A percentile compares a stretch with the other conserved stretches of the same genome.
These are phyloP conservation scores for Alternaria solani DNA, from an alignment of 2,329 filamentous ascomycete genomes.

Conservation along the genomic window DNA sequence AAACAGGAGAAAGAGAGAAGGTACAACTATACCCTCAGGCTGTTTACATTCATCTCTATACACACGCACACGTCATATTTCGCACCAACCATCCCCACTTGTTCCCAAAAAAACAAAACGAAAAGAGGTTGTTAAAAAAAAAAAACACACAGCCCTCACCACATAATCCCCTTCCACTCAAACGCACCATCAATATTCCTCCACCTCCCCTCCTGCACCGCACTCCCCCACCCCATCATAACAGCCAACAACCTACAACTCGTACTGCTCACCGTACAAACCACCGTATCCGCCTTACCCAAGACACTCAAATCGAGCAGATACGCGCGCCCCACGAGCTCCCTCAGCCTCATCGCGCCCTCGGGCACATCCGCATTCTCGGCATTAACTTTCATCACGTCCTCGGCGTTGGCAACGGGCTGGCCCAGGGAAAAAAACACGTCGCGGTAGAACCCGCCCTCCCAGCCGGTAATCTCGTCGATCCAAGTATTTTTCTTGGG, in stretches of 20 bases:
- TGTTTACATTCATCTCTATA: neutral
- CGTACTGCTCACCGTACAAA: constrained; percentile 77
- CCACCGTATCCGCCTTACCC: constrained; percentile 71
- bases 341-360: constrained; percentile 70
- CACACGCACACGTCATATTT: neutral
- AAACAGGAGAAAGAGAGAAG: neutral
- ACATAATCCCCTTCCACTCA: constrained; percentile 50
- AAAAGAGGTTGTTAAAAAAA: neutral
- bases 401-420: constrained; percentile 41
- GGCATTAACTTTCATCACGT: constrained; percentile 30
- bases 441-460: constrained; percentile 82
- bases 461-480: constrained; percentile 83
- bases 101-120: neutral
- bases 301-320: constrained; percentile 81
- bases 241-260: constrained; percentile 78
- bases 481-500: constrained; percentile 62
- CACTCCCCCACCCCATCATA: constrained; percentile 82
- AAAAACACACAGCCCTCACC: constrained; percentile 31
- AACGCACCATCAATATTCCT: constrained; percentile 68
- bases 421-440: constrained; percentile 82
- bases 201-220: constrained; percentile 66
- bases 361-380: constrained; percentile 41
- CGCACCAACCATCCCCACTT: neutral
- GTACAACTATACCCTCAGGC: neutral
- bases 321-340: constrained; percentile 81